Evolutionary conservation across 2,329 filamentous ascomycete genomes (phyloP), one percentile per base, ranked within the genome.

Genomic region (Trichoderma aggressivum): DNA sequence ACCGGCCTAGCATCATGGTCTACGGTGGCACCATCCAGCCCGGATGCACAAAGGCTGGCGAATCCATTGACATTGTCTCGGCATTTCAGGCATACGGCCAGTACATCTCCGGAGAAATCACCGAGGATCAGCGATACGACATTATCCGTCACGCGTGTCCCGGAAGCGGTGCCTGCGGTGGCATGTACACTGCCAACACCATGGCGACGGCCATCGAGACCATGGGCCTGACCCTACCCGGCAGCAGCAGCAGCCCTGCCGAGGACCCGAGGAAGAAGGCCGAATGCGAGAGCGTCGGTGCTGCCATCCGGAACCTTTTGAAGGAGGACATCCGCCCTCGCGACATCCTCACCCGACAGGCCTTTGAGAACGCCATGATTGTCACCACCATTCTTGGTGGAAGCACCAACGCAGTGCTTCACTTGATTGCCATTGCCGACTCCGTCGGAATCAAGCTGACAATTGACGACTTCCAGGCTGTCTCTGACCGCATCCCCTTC

Each of bases 41-140:
- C 47, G 96, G 96, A 60, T 98, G 94, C 83, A 93, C 92, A 70
- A 87, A 85, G 77, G 88, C 87, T 64, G 92, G 94, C 76, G 86
- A 91, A 74, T 85, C 91, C 71, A 93, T 98, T 76, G 95, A 99
- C 80, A 97, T 99, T 67, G 92, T 99, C 72, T 98, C 94, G 63
- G 96, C 96, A 56, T 99, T 99, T 89, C 96, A 99, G 84, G 92
- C 95, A 6, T 98, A 98, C 79, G 96, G 96, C 30, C 93, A 98
- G 81, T 98, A 94, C 84, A 91, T 99, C 76, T 89, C 92, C 14
- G 95, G 95, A 56, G 89, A 97, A 78, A 97, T 98, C 82, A 92
- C 87, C 74, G 96, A 99, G 83, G 91, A 96, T 78, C 87, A 95
- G 83, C 91, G 96, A 66, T 97, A 94, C 81, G 96, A 98, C 82